Conservation (phyloP, 192 early-diverging fungal species). For the Paraglomus occultum region DNA sequence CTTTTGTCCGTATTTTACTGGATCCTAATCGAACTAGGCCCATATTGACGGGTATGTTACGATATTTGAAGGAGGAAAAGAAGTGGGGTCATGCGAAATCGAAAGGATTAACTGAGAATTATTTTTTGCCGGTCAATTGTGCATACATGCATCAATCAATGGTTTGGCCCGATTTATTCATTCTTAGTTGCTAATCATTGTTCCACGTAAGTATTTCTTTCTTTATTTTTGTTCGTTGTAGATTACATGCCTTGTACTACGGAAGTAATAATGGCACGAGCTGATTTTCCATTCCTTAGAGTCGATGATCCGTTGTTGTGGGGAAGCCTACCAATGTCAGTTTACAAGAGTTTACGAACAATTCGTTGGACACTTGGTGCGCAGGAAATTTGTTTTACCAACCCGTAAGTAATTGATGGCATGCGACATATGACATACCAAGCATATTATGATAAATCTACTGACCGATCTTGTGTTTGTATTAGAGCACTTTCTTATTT, state of each 20-base stretch:
- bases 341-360: constrained; percentile 42
- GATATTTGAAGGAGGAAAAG: neutral
- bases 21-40: constrained; percentile 54
- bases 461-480: neutral
- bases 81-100: constrained; percentile 3
- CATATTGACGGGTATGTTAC: constrained; percentile 58
- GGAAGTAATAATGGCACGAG: neutral
- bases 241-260: neutral
- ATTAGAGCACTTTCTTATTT: constrained; percentile 51
- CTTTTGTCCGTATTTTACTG: constrained; percentile 55
- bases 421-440: neutral
- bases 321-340: constrained; percentile 65
- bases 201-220: constrained; percentile 50
- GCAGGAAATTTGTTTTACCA: constrained; percentile 80
- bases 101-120: neutral
- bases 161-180: neutral
- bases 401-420: constrained; percentile 46
- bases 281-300: constrained; percentile 22
- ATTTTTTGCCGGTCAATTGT: neutral
- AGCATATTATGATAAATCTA: neutral
- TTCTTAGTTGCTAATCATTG: constrained; percentile 67
- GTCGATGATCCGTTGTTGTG: constrained; percentile 75
- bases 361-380: constrained; percentile 88
- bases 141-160: too few relatives aligned
- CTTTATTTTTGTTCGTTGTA: neutral